Evolutionary conservation across 768 basidiomycete species (phyloP).

Genomic region (Amanita rubescens): DNA sequence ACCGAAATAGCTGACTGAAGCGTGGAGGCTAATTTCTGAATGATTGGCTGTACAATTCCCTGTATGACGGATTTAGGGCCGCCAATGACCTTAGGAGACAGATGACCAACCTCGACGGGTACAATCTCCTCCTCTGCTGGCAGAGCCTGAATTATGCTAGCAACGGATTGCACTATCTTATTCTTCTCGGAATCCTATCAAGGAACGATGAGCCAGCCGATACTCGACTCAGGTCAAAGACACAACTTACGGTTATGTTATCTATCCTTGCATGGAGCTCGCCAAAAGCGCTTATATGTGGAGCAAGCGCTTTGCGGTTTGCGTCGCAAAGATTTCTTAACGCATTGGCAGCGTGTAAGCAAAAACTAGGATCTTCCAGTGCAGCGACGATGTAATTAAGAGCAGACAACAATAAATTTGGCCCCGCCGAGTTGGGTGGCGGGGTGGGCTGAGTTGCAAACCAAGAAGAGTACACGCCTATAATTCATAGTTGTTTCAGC

Average conservation of each 20-base stretch:
- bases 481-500: background rate
- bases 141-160: conserved; percentile 89
- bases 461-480: conserved; percentile 76
- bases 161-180: conserved; percentile 88
- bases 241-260: conserved; percentile 63
- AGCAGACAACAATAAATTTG: conserved; percentile 53
- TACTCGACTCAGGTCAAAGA: background rate
- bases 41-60: conserved; percentile 71
- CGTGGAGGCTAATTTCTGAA: conserved; percentile 59
- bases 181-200: conserved; percentile 74
- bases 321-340: conserved; percentile 86
- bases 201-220: conserved; percentile 3
- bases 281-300: conserved; percentile 79
- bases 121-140: conserved; percentile 71
- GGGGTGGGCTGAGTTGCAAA: conserved; percentile 45
- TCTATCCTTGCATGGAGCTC: conserved; percentile 73
- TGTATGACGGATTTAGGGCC: conserved; percentile 18
- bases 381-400: conserved; percentile 67
- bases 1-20: conserved; percentile 50
- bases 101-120: conserved; percentile 55
- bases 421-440: conserved; percentile 16
- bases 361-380: conserved; percentile 56
- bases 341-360: conserved; percentile 70
- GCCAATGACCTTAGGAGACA: background rate
- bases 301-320: conserved; percentile 76